These are phyloP conservation scores for Annulohypoxylon bovei DNA, from an alignment of 495 filamentous ascomycete genomes.

Conservation along the genomic window DNA sequence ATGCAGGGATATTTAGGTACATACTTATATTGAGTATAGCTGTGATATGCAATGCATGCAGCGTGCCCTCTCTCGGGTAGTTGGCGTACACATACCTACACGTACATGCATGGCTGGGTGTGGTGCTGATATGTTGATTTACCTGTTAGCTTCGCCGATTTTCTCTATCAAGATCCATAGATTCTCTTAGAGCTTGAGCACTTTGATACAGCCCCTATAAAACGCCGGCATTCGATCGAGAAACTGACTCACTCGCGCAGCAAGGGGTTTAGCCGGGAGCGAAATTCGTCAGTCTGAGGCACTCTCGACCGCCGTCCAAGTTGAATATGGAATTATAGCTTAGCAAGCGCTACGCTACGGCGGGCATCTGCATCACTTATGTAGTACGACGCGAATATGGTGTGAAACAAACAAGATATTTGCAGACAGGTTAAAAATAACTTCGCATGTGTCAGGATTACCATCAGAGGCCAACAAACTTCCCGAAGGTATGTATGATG, in stretches of 20 bases:
- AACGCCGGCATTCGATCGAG: not conserved
- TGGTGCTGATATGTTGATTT: slow-evolving; percentile 27
- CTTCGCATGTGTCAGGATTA: slow-evolving; percentile 14
- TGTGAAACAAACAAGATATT: slow-evolving; percentile 14
- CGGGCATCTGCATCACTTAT: slow-evolving; percentile 5
- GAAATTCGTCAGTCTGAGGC: not conserved
- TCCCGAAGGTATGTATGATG: slow-evolving; percentile 1
- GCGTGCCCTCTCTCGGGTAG: slow-evolving; percentile 10
- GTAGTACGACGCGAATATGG: slow-evolving; percentile 15
- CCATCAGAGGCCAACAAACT: slow-evolving; percentile 4
- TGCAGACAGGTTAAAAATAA: slow-evolving; percentile 32
- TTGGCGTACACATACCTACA: slow-evolving; percentile 7
- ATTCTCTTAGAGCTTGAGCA: not conserved
- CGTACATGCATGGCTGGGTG: slow-evolving; percentile 25
- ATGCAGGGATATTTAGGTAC: slow-evolving; percentile 2
- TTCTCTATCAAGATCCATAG: not conserved
- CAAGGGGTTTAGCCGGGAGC: slow-evolving; percentile 11
- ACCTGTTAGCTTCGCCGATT: slow-evolving; percentile 9
- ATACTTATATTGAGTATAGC: not conserved
- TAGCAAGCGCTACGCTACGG: slow-evolving; percentile 7
- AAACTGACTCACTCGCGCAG: slow-evolving; percentile 6
- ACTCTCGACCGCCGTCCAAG: not conserved
- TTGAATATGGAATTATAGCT: slow-evolving; percentile 7
- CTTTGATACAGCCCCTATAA: not conserved
- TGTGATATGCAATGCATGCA: slow-evolving; percentile 14